Conservation (phyloP, 371 early-diverging fungal genomes). For the Saksenaea oblongispora region DNA sequence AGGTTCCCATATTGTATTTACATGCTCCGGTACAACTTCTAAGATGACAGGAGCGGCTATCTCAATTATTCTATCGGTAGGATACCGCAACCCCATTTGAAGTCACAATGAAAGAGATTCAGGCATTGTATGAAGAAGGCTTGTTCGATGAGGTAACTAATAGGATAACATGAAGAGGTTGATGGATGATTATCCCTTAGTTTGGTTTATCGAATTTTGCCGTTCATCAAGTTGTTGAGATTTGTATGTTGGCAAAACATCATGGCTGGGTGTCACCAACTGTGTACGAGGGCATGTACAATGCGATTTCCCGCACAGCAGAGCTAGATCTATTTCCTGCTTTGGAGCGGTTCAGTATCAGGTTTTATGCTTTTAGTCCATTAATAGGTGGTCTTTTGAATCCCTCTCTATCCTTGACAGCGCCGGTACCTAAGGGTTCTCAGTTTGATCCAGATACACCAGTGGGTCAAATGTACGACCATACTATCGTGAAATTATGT, state of each 20-base stretch:
- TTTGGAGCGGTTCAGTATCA: constrained; percentile 52
- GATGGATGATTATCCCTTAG: constrained; percentile 5
- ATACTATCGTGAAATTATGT: background rate
- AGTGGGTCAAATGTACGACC: constrained; percentile 43
- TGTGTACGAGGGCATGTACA: constrained; percentile 64
- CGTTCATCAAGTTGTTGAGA: constrained; percentile 50
- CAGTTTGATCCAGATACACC: constrained; percentile 53
- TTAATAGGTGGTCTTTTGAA: constrained; percentile 61
- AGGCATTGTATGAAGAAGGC: constrained; percentile 46
- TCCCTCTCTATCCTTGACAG: constrained; percentile 33
- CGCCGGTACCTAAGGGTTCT: constrained; percentile 43
- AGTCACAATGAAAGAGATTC: constrained; percentile 42
- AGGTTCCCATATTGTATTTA: constrained; percentile 54
- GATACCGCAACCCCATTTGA: constrained; percentile 47
- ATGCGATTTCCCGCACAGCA: constrained; percentile 62
- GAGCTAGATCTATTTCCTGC: constrained; percentile 66
- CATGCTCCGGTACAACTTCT: constrained; percentile 45
- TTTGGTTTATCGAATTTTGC: constrained; percentile 58
- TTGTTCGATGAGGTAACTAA: constrained; percentile 35
- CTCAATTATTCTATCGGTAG: background rate
- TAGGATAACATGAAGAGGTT: background rate
- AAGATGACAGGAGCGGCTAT: background rate
- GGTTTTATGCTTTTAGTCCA: constrained; percentile 63
- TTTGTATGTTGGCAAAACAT: constrained; percentile 39
- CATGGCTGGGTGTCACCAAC: constrained; percentile 47